phyloP scores from a whole-genome alignment of 352 stramenopile species.

The Pythium diclinum region DNA sequence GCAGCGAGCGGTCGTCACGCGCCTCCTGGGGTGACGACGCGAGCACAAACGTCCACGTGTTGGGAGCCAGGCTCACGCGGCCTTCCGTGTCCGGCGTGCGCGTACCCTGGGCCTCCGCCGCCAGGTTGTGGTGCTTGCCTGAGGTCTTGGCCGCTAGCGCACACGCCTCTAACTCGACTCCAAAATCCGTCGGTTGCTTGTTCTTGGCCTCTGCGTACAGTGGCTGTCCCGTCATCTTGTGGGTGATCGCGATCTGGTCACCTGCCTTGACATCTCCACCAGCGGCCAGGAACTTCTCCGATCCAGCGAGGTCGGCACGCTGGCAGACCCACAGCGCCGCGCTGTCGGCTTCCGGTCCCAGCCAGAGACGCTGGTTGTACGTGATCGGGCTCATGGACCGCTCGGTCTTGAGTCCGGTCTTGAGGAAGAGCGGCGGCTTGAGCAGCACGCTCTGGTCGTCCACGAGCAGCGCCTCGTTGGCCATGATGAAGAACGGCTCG shows the following conservation, averaged over 20 bases:
- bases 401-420: conserved; percentile 80
- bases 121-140: conserved; percentile 72
- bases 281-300: conserved; percentile 67
- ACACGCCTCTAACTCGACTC: conserved; percentile 74
- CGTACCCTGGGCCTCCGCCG: conserved; percentile 46
- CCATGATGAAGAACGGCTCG: conserved; percentile 79
- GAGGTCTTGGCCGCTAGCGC: conserved; percentile 38
- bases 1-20: conserved; percentile 42
- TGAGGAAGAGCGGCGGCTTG: conserved; percentile 73
- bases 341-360: conserved; percentile 61
- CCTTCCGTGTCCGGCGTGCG: conserved; percentile 73
- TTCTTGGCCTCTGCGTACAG: conserved; percentile 47
- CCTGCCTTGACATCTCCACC: conserved; percentile 41
- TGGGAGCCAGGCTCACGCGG: conserved; percentile 37
- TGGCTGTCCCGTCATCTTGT: conserved; percentile 84
- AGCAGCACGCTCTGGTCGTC: conserved; percentile 74
- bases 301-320: conserved; percentile 53
- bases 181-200: conserved; percentile 78
- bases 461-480: conserved; percentile 73
- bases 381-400: conserved; percentile 84
- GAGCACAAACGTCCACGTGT: conserved; percentile 70
- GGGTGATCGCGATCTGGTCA: conserved; percentile 58
- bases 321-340: conserved; percentile 68
- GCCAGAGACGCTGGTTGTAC: conserved; percentile 79
- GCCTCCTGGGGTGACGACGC: conserved; percentile 37